Evolutionary conservation across 2,329 filamentous ascomycete genomes (phyloP).

Genomic region (Plenodomus tracheiphilus): DNA sequence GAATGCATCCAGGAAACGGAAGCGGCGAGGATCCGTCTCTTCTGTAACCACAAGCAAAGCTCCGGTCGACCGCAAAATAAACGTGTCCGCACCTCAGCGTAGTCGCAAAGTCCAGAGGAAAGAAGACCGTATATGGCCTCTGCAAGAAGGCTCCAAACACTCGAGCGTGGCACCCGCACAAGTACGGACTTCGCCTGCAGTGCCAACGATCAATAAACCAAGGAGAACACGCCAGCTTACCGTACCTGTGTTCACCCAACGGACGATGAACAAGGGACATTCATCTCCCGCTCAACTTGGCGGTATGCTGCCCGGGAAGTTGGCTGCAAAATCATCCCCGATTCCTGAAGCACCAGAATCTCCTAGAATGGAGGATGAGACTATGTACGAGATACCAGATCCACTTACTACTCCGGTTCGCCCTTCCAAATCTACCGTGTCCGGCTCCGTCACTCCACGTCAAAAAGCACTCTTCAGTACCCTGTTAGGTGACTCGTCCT

Average conservation of each 20-base stretch:
- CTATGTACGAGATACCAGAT: slow-evolving; percentile 42
- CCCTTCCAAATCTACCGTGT: slow-evolving; percentile 8
- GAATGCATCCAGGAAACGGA: slow-evolving; percentile 35
- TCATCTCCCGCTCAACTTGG: slow-evolving; percentile 40
- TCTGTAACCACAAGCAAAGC: slow-evolving; percentile 15
- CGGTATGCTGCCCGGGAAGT: slow-evolving; percentile 35
- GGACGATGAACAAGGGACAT: slow-evolving; percentile 28
- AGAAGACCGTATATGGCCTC: slow-evolving; percentile 20
- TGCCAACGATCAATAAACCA: slow-evolving; percentile 24
- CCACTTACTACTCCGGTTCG: slow-evolving; percentile 24
- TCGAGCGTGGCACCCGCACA: not conserved
- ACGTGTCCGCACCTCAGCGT: slow-evolving; percentile 15
- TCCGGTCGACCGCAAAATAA: slow-evolving; percentile 5
- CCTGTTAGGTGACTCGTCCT: slow-evolving; percentile 34
- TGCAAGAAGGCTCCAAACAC: slow-evolving; percentile 3
- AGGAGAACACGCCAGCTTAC: slow-evolving; percentile 31
- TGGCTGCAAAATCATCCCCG: slow-evolving; percentile 17
- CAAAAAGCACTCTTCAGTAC: slow-evolving; percentile 41
- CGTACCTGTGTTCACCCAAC: slow-evolving; percentile 16
- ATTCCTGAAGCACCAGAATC: slow-evolving; percentile 15
- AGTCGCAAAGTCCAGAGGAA: slow-evolving; percentile 35
- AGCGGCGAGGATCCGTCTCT: slow-evolving; percentile 28
- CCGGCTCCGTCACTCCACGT: slow-evolving; percentile 41
- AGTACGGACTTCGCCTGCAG: slow-evolving; percentile 1
- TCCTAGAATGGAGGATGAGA: slow-evolving; percentile 30